A percentile compares a stretch with the other conserved stretches of the same genome.
These are phyloP conservation scores for Quercus mongolica DNA, from an alignment of 306 rosid species.

Conservation along the genomic window DNA sequence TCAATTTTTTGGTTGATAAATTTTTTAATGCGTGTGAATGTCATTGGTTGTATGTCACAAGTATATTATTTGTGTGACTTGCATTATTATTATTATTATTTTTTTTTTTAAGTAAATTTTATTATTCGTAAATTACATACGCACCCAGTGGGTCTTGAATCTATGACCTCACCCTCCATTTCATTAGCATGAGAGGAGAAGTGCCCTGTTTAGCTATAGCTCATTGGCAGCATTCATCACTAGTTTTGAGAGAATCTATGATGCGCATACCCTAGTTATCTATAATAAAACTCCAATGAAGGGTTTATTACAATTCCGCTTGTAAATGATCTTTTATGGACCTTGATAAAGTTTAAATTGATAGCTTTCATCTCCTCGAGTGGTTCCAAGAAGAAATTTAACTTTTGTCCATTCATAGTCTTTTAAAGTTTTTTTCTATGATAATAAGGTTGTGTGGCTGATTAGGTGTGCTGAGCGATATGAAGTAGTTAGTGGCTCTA, in stretches of 20 bases:
- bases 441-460: background rate
- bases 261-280: background rate
- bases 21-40: too few species aligned
- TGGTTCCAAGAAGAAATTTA: background rate
- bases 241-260: background rate
- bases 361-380: background rate
- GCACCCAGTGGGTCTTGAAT: too few species aligned
- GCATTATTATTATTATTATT: too few species aligned
- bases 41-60: background rate
- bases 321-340: background rate
- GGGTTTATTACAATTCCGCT: background rate
- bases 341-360: background rate
- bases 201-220: too few species aligned
- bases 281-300: background rate
- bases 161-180: too few species aligned
- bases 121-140: too few species aligned
- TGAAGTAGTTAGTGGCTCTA: background rate
- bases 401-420: background rate
- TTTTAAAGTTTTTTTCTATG: too few species aligned
- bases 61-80: background rate
- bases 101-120: too few species aligned
- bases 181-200: too few species aligned
- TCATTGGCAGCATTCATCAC: too few species aligned
- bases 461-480: background rate
- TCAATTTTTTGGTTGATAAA: too few species aligned